Evolutionary conservation across 345 rosid genomes (phyloP), one percentile per base, ranked within the genome.

Genomic region (Limnanthes douglasii): DNA sequence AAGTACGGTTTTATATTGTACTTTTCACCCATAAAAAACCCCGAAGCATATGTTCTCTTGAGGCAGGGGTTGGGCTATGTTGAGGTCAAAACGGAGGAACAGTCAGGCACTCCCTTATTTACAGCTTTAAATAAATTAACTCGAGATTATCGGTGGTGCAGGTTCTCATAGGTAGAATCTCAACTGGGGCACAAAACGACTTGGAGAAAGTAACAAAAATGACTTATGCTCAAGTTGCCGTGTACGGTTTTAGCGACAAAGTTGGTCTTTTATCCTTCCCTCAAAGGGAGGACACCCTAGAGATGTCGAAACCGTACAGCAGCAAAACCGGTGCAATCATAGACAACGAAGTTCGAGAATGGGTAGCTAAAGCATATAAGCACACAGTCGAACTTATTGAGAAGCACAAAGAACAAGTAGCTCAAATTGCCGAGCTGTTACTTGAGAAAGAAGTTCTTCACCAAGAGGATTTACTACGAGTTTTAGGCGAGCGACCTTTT

Each of bases 181-280:
- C 98, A 5, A 84, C 96, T 0, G 98, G 96, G 40, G 98, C 96
- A 0, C 96, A 84, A 42, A 84, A 90, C 47, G 98, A 84, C 61
- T 60, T 90, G 47, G 96, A 84, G 69, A 90, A 90, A 49, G 96
- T 90, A 39, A 90, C 96, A 0, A 80, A 81, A 52, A 77, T 80
- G 98, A 84, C 93, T 0, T 90, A 90, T 33, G 96, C 94, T 6
- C 98, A 90, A 56, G 96, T 90, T 8, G 96, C 96, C 6, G 83
- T 84, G 5, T 84, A 90, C 29, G 96, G 98, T 27, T 90, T 90
- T 50, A 90, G 98, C 11, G 94, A 84, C 31, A 90, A 90, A 52
- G 94, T 90, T 5, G 98, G 98, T 11, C 80, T 90, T 13, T 85
- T 84, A 37, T 90, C 98, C 0, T 90, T 90, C 45, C 98, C 98